Conservation (phyloP, 805 yeast genomes). For the Saturnispora kantuleensis region DNA sequence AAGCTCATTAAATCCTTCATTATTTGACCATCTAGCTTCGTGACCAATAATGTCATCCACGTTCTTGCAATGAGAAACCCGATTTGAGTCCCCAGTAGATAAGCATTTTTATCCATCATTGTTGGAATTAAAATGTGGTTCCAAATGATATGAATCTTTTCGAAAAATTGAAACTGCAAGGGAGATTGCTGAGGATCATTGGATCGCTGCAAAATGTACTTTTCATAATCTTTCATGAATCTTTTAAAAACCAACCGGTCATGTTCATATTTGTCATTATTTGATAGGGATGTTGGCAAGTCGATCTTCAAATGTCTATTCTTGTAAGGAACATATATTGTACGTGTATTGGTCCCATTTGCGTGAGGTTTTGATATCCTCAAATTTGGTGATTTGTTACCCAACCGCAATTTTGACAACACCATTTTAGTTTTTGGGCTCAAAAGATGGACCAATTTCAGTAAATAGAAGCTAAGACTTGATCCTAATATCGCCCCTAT, state of each 20-base stretch:
- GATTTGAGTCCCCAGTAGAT: conserved; percentile 59
- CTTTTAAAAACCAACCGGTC: conserved; percentile 45
- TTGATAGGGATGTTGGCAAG: conserved; percentile 33
- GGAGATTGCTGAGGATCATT: conserved; percentile 2
- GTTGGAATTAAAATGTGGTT: conserved; percentile 67
- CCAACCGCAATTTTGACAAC: not conserved
- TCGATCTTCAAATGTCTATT: conserved; percentile 29
- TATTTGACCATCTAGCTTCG: conserved; percentile 85
- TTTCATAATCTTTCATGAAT: conserved; percentile 28
- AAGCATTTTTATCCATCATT: conserved; percentile 54
- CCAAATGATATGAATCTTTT: conserved; percentile 70
- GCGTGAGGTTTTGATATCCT: not conserved
- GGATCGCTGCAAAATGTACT: not conserved
- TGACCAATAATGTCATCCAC: conserved; percentile 75
- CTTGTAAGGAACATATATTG: conserved; percentile 41
- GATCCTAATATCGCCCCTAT: conserved; percentile 19
- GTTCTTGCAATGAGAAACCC: conserved; percentile 71
- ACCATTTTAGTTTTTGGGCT: conserved; percentile 7
- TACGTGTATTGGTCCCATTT: conserved; percentile 23
- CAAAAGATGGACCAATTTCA: conserved; percentile 18
- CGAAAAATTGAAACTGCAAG: conserved; percentile 50
- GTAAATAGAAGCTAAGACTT: conserved; percentile 17
- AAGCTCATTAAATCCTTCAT: conserved; percentile 83
- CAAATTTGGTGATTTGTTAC: too few relatives aligned
- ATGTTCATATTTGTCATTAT: conserved; percentile 42